Base-by-base conservation (phyloP, 495 filamentous ascomycete genomes). In the Pyrenula aspistea region DNA sequence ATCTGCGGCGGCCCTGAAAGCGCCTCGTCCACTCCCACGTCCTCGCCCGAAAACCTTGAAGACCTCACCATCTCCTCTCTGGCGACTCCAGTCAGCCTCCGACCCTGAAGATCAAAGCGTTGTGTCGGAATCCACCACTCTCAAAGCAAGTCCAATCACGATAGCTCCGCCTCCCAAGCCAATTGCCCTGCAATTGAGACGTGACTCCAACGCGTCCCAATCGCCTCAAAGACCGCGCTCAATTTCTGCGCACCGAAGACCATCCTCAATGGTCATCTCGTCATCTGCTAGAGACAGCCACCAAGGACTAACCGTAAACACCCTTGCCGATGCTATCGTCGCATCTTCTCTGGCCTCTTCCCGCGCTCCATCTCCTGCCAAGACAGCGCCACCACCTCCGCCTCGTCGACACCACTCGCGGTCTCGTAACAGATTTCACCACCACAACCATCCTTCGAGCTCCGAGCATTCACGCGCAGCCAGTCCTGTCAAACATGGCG, bases 331-430 rank as follows among this genome's bases (percentile, higher is more conserved):
- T 68, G 89, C 93, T 54, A 91, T 95, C 60, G 78, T 93, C 48
- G 93, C 90, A 22, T 88, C 89, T 53, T 88, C 86, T 55, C 73
- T 93, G 2, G 92, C 90, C 48, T 86, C 90, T 3, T 80, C 86
- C 2, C 79, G 83, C 2, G 78, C 79, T 24, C 65, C 70, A 12
- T 84, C 86, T 1, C 80, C 79, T 22, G 65, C 71, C 31, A 69
- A 66, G 61, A 65, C 67, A 42, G 50, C 71, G 1, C 78, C 69
- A 20, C 71, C 68, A 2, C 69, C 68, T 24, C 68, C 73, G 53
- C 71, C 74, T 57, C 75, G 70, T 24, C 80, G 83, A 24, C 76
- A 80, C 42, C 73, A 69, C 31, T 62, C 70, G 22, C 72, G 76
- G 62, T 62, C 68, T 55, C 63, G 64, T 58, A 74, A 73, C 56